Evolutionary conservation across 140 eudicot species (phyloP), one percentile per base, ranked within the genome.

Genomic region (Anethum foeniculum): DNA sequence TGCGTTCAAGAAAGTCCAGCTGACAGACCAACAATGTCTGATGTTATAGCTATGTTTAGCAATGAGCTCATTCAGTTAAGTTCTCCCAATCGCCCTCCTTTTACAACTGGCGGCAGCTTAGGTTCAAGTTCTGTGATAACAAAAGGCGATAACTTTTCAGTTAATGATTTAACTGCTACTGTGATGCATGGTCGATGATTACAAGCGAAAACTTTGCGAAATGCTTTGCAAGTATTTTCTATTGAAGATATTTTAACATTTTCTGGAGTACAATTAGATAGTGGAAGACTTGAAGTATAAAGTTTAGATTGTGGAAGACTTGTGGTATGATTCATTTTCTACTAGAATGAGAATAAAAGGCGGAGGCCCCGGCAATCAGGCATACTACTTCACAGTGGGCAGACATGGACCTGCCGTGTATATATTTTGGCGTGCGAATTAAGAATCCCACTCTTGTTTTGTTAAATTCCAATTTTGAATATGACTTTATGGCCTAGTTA

Each of bases 1-100:
- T 79, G 82, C 32, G 65, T 79, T 79, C 77, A 79, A 79, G 82
- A 79, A 79, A 46, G 62, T 65, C 82, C 82, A 65, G 51, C 76
- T 64, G 38, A 62, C 36, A 62, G 69, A 62, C 69, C 69, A 62
- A 25, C 69, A 25, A 62, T 62, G 69, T 62, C 69, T 62, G 69
- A 62, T 62, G 69, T 62, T 10, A 25, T 62, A 62, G 69, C 69
- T 25, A 62, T 62, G 69, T 62, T 25, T 25, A 62, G 69, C 69
- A 62, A 62, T 27, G 69, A 62, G 69, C 69, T 62, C 69, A 62
- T 67, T 23, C 16, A 67, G n/a, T 15, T 67, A 39, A 21, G 4
- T 1, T 67, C 74, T 28, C 74, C 74, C 44, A 67, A 5, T 28
- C 39, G 41, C 21, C 74, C 74, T 67, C 41, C 74, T 30, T 67